phyloP scores from a whole-genome alignment of 257 asterid genomes.

The Verbascum thapsus region DNA sequence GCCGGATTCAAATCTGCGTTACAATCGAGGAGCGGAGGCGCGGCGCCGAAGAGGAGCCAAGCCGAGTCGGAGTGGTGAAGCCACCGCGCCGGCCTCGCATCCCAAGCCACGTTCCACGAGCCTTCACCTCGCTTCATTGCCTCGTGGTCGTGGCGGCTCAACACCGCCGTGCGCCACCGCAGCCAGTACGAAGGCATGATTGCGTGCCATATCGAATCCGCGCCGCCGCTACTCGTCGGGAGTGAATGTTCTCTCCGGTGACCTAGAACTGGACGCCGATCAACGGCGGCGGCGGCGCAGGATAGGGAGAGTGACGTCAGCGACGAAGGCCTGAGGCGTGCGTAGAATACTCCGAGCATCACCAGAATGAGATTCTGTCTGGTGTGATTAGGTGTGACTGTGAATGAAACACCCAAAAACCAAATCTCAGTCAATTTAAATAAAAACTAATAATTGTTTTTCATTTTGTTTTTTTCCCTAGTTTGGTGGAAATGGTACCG shows the following conservation, averaged over 20 bases:
- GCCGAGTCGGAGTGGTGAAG: constrained; percentile 79
- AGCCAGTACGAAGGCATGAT: constrained; percentile 61
- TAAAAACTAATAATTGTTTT: no score
- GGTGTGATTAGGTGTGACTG: neutral
- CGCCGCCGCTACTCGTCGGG: constrained; percentile 31
- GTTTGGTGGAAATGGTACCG: no score
- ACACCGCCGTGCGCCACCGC: constrained; percentile 36
- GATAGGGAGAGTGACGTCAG: constrained; percentile 48
- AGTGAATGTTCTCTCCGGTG: constrained; percentile 5
- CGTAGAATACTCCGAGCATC: constrained; percentile 80
- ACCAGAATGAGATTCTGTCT: constrained; percentile 41
- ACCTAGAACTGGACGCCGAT: no score
- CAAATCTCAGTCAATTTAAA: no score
- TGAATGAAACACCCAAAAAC: neutral
- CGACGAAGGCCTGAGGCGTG: constrained; percentile 70
- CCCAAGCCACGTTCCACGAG: constrained; percentile 94
- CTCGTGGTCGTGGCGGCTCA: constrained; percentile 50
- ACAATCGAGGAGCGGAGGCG: constrained; percentile 42
- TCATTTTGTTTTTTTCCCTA: no score
- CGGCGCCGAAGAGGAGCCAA: constrained; percentile 83
- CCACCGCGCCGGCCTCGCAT: constrained; percentile 92
- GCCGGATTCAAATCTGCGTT: constrained; percentile 30
- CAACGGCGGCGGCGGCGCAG: constrained; percentile 38
- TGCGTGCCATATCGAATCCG: constrained; percentile 76
- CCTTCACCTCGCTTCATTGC: constrained; percentile 61